Evolutionary conservation across 2,329 filamentous ascomycete genomes (phyloP), one percentile per base, ranked within the genome.

Genomic region (Aspergillus jensenii): DNA sequence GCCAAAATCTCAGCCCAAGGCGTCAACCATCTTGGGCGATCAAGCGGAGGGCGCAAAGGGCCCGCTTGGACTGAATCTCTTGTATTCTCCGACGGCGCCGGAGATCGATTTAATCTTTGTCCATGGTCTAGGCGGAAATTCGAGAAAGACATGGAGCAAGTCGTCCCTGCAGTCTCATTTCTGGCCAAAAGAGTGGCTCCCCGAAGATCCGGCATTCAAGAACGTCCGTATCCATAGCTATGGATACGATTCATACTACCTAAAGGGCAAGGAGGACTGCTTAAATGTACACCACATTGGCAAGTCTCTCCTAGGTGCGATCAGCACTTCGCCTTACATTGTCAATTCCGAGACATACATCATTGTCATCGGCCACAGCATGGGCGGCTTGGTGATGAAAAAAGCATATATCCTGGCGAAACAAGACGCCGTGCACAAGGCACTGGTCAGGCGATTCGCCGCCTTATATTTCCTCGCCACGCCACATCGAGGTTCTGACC

Each of bases 311-410:
- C 57, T 73, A 2, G 17, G 17, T 41, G 58, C 19, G 50, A 67
- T 58, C 69, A 55, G 40, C 23, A 55, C 53, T 63, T 60, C 35
- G 54, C 58, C 31, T 66, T 63, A 47, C 69, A 37, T 58, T 2
- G n/a, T 25, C 15, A 12, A 52, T 40, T 4, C 4, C 4, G 44
- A 52, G 47, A 56, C 52, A 8, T 70, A 69, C 2, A 74, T 81
- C 17, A 71, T 81, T 4, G 67, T 81, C 15, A 68, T 81, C 12
- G 77, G 67, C 2, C 79, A 82, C 59, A 78, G 74, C 39, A 80
- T 82, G 79, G 79, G 80, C 1, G 79, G 79, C n/a, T 48, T 73
- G 3, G 66, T 74, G 3, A 58, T 68, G 11, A 74, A 73, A 33
- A 63, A 71, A 62, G 68, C 66, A 4, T 70, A 64, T 46, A 54